Base-by-base conservation (phyloP, 2,329 filamentous ascomycete species). In the Akanthomyces dipterigenus region DNA sequence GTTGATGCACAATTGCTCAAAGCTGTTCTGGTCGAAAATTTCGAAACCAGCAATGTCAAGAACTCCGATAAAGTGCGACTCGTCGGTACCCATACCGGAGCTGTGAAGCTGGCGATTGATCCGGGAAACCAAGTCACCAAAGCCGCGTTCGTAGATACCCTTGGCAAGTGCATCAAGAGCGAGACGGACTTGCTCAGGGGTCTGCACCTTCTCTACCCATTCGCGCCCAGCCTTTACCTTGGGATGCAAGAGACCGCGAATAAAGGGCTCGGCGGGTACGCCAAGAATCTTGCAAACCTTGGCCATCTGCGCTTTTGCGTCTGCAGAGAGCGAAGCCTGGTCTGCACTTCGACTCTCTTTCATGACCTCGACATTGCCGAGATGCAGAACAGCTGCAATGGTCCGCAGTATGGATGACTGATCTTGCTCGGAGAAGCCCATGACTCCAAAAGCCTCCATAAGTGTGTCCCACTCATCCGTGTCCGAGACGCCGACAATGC, bases 41-140 rank as follows among this genome's bases (percentile, higher is more conserved):
- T 99, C 95, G 75, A 99, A 99, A 63, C 95, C 95, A 65, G 96
- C 96, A 75, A 99, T 99, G 84, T 99, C 95, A 46, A 99, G 87
- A 9, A 99, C 95, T 59, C 95, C 95, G 66, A 99, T 99, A 75
- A 99, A 99, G 69, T 91, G 89, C 1, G 90, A 93, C 70, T 98
- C 93, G 63, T 99, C 93, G 71, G 88, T 81, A 11, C 89, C 88
- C 75, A 90, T 84, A 3, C 91, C 89, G 46, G 87, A 89, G n/a
- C 91, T 87, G 71, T 98, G 93, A 4, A 99, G 84, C 70, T 96
- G 93, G 57, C 82, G 83, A 72, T 99, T 99, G 78, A 99, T 97
- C 56, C 92, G 88, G 54, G 85, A 86, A 3, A 99, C 96, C 3
- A 99, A 84, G 66, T 97, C 90, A 31, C 95, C 93, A 69, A 99